Evolutionary conservation across 352 stramenopile species (phyloP).

Genomic region (Globisporangium spiculum): DNA sequence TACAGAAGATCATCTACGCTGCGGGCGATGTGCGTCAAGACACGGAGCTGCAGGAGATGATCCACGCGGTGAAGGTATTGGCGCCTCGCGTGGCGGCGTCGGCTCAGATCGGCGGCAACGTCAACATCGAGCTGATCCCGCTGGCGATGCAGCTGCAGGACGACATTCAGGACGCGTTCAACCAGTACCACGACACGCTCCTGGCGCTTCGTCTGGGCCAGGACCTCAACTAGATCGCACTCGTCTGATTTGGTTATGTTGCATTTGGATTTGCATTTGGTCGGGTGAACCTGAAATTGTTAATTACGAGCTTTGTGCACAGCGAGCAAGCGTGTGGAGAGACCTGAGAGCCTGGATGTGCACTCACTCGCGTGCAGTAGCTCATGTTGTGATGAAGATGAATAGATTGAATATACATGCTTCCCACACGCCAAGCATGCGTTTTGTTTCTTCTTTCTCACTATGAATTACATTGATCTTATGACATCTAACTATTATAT

Average conservation of each 20-base stretch:
- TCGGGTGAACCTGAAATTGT: not conserved
- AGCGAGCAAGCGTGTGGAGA: not conserved
- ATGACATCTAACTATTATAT: not conserved
- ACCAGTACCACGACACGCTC: constrained; percentile 90
- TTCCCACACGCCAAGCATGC: constrained; percentile 1
- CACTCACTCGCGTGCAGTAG: not conserved
- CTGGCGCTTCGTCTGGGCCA: constrained; percentile 81
- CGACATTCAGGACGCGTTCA: constrained; percentile 89
- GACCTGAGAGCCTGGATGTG: not conserved
- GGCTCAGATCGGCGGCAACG: constrained; percentile 82
- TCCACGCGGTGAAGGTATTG: constrained; percentile 87
- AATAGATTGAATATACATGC: constrained; percentile 23
- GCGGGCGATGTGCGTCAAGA: constrained; percentile 84
- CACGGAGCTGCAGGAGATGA: constrained; percentile 89
- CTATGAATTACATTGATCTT: not conserved
- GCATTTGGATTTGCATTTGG: constrained; percentile 10
- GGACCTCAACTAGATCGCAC: constrained; percentile 62
- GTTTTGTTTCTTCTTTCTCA: not conserved
- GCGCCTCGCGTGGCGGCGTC: constrained; percentile 79
- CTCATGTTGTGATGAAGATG: constrained; percentile 8
- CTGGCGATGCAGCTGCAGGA: constrained; percentile 89
- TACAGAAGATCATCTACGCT: constrained; percentile 89
- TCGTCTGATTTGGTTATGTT: not conserved
- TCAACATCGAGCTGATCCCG: constrained; percentile 87
- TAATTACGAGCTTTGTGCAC: not conserved